A percentile compares a stretch with the other conserved stretches of the same genome.
Conservation (phyloP, 768 basidiomycete genomes). For the Cystofilobasidium macerans region DNA sequence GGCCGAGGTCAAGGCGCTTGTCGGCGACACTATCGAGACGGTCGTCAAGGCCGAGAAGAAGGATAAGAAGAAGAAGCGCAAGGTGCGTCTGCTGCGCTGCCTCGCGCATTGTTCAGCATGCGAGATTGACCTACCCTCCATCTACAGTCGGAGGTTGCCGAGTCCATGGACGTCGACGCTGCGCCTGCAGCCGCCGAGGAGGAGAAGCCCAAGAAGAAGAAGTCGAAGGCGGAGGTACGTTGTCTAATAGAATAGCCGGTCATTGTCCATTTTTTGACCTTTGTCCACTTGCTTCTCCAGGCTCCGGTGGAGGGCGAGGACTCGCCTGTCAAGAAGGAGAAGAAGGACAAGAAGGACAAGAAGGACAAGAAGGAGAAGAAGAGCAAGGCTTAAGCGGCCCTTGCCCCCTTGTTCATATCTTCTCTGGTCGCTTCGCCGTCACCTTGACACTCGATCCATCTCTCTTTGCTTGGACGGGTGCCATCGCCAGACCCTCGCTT, state of each 20-base stretch:
- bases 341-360: slow-evolving; percentile 33
- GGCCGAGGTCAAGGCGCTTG: slow-evolving; percentile 40
- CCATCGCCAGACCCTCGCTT: too few relatives aligned
- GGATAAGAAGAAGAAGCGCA: slow-evolving; percentile 40
- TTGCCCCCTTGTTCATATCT: not conserved
- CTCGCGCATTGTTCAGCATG: slow-evolving; percentile 29
- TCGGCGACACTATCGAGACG: slow-evolving; percentile 36
- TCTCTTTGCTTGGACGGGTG: too few relatives aligned
- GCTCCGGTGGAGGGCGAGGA: slow-evolving; percentile 31
- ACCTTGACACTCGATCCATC: too few relatives aligned
- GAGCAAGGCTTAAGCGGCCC: slow-evolving; percentile 17
- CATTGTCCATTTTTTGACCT: not conserved
- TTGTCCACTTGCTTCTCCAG: not conserved
- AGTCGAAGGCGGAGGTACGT: slow-evolving; percentile 12
- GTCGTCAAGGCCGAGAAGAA: slow-evolving; percentile 30
- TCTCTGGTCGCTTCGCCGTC: too few relatives aligned
- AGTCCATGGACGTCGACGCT: slow-evolving; percentile 24
- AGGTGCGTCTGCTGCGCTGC: slow-evolving; percentile 28
- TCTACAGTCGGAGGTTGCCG: slow-evolving; percentile 21
- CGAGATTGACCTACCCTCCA: not conserved
- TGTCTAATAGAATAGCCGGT: too few relatives aligned
- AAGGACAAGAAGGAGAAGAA: slow-evolving; percentile 39
- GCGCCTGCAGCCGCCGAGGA: slow-evolving; percentile 9
- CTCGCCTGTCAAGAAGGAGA: slow-evolving; percentile 30
- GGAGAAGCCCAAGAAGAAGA: slow-evolving; percentile 22